Base-by-base conservation (phyloP, 495 filamentous ascomycete genomes). In the Penicillium verhagenii region DNA sequence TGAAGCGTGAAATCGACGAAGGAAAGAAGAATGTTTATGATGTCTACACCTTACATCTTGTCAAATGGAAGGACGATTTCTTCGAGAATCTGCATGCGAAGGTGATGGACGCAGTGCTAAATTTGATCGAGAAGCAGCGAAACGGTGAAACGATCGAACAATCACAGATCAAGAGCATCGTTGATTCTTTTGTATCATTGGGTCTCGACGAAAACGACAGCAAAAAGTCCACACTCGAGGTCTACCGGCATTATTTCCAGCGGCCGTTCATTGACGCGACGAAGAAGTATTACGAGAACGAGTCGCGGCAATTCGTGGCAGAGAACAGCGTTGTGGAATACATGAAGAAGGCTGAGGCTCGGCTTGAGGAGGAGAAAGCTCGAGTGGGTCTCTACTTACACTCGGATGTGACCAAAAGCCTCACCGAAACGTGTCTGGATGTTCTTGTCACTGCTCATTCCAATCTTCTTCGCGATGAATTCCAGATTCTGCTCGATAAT, bases 311-410 rank as follows among this genome's bases (percentile, higher is more conserved):
- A 61, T 99, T 97, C 66, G 86, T 97, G 9, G 87, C 91, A 7
- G 93, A 97, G 66, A 99, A 99, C 65, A 96, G 89, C 59, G 92
- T 97, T 6, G 92, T 99, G 25, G 94, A 99, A 65, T 99, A 97
- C 72, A 97, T 97, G 95, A 97, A 97, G 79, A 99, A 99, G 78
- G 95, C 94, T 14, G 95, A 97, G 71, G 73, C 85, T 18, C 85
- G 94, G n/a, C 72, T 99, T 42, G 80, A 87, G 2, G 94, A 99
- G 71, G 94, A 99, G 72, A 96, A 96, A 72, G 88, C 91, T 54
- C 91, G 93, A 31, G 95, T 97, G 7, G 85, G 87, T 44, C 82
- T 99, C 56, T 99, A 97, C 65, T 79, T 97, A 23, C 91, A 96
- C 55, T 81, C 81, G 9, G 94, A 99, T 66, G 97, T 97, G 58